Base-by-base conservation (phyloP, 1,284 basidiomycete genomes). In the Sanghuangporus weigelae region DNA sequence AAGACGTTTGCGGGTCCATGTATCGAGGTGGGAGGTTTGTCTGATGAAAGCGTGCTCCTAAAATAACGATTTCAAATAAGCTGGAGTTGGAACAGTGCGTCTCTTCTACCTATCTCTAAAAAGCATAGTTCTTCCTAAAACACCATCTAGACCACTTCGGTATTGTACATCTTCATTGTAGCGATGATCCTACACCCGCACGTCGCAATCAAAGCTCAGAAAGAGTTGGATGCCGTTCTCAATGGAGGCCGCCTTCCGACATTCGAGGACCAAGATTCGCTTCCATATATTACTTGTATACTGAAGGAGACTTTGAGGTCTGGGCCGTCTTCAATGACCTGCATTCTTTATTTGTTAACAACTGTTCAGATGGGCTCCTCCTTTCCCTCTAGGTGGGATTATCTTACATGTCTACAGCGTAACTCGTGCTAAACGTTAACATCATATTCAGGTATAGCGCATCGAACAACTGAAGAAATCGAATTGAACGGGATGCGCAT, bases 221-320 rank as follows among this genome's bases (percentile, higher is more conserved):
- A 49, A 3, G 63, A 64, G 50, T 12, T 64, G 3, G 63, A 64
- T 42, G 14, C 7, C 26, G 40, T 61, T 19, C 19, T 64, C 35
- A 57, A 49, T 8, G 35, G 38, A 5, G 63, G 68, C 11, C 67
- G 70, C 14, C 59, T 73, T 7, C 74, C 74, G 2, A 65, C 59
- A 1, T 68, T 73, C n/a, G 66, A 65, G 8, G 74, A 75, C 44
- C 31, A 65, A 2, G 55, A 62, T 1, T 31, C 56, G 3, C 61
- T 74, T 7, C 71, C 73, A 2, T 74, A 72, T 59, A 64, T 74
- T 16, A 60, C 66, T 26, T 74, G 73, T 0, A 62, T 72, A 3
- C 61, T 73, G 21, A 69, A 73, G 53, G 75, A 76, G 60, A 62
- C 67, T 0, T 56, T 73, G 21, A 66, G 74, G 57, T 75, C 26